Evolutionary conservation across 305 asterid species (phyloP).

Genomic region (Fraxinus nigra): DNA sequence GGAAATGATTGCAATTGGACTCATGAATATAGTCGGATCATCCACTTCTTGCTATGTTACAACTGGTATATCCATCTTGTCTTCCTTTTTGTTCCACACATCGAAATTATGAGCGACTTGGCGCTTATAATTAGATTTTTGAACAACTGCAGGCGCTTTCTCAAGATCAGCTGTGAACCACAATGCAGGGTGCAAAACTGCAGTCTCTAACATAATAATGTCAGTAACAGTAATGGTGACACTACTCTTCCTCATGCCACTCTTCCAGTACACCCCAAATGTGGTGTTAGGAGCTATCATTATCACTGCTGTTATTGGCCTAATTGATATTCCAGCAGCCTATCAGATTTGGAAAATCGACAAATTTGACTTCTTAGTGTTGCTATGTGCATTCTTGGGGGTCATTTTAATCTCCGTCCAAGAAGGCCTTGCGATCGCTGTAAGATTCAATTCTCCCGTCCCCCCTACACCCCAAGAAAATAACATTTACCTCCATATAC

Average conservation of each 20-base stretch:
- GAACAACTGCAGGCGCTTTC: conserved; percentile 53
- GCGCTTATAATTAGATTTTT: not conserved
- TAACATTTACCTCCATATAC: not conserved
- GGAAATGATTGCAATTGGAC: conserved; percentile 86
- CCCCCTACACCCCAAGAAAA: not conserved
- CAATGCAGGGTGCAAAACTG: conserved; percentile 89
- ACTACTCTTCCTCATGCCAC: conserved; percentile 85
- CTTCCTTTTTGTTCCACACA: not conserved
- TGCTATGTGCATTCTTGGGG: conserved; percentile 72
- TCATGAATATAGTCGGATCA: conserved; percentile 83
- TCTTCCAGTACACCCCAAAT: conserved; percentile 84
- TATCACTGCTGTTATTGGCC: conserved; percentile 79
- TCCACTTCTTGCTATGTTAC: conserved; percentile 85
- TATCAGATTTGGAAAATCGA: conserved; percentile 69
- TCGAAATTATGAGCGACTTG: not conserved
- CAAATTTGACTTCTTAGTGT: conserved; percentile 68
- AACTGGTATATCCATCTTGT: conserved; percentile 39
- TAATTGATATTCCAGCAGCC: conserved; percentile 76
- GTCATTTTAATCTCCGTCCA: conserved; percentile 78
- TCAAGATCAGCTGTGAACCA: conserved; percentile 93
- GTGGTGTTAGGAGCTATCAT: conserved; percentile 79
- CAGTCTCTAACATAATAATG: conserved; percentile 77
- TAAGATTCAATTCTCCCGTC: conserved; percentile 11
- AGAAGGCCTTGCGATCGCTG: conserved; percentile 79
- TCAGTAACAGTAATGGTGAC: conserved; percentile 79